Conservation (phyloP, 305 asterid genomes). For the Monarda citriodora region DNA sequence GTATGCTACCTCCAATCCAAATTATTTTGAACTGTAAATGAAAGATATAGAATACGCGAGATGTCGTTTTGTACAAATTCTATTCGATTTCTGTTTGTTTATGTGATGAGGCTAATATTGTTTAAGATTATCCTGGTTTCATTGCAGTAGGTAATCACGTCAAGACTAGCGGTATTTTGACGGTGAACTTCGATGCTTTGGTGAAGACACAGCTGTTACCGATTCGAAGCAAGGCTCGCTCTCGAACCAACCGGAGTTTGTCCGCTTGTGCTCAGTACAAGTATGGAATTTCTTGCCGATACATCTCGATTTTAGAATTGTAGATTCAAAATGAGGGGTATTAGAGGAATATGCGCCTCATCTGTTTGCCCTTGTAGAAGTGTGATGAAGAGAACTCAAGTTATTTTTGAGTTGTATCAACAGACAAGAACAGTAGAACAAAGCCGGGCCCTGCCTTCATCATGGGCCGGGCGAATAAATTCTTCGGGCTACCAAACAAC, state of each 20-base stretch:
- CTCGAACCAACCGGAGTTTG: conserved; percentile 31
- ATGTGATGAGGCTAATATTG: background rate
- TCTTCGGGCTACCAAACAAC: no score
- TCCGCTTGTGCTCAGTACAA: conserved; percentile 51
- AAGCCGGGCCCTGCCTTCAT: no score
- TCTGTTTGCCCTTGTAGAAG: no score
- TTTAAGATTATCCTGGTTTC: conserved; percentile 9
- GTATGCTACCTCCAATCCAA: conserved; percentile 7
- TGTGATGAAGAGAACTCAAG: no score
- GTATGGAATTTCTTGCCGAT: conserved; percentile 28
- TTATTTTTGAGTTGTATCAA: no score
- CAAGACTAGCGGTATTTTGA: conserved; percentile 27
- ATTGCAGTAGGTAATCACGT: conserved; percentile 51
- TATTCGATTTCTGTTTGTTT: conserved; percentile 9
- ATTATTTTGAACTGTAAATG: conserved; percentile 8
- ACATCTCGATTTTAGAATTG: background rate
- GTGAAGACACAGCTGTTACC: conserved; percentile 32
- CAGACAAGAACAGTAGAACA: no score
- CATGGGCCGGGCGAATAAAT: no score
- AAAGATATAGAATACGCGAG: conserved; percentile 5
- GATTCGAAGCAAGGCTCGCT: conserved; percentile 32
- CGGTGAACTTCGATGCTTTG: conserved; percentile 40
- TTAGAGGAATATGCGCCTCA: no score
- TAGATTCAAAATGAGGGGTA: no score
- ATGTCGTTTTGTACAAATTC: conserved; percentile 3